Base-by-base conservation (phyloP, 805 yeast species). In the Metschnikowia drakensbergensis region DNA sequence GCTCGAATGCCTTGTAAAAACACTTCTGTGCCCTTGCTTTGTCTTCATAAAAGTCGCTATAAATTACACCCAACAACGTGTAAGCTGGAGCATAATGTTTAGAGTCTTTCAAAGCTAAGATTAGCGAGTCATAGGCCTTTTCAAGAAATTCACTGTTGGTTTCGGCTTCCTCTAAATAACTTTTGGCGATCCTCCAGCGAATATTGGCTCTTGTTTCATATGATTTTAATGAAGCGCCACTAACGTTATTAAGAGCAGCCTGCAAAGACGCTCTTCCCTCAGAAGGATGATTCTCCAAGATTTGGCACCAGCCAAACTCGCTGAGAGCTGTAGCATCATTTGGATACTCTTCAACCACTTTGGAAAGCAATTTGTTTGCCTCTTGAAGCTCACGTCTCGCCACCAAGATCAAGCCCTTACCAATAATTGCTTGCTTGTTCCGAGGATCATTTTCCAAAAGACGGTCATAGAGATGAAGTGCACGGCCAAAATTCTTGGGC, bases 1-100 rank as follows among this genome's bases (percentile, higher is more conserved):
- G 67, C 59, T 92, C 97, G 62, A 92, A 87, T 0, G 98, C 97
- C 59, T 84, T 88, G 62, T 84, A 82, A 63, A 84, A 92, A 64
- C 97, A 90, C 61, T 88, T 89, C 46, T 83, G 82, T 0, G 97
- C 96, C 42, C 94, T 77, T 0, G 69, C 68, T 27, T 66, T 61
- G 59, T 90, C 96, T 7, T 72, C 66, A 51, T 75, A 82, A 50
- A 76, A 69, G 1, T 77, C 75, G 3, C 77, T 66, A 58, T 88
- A 91, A n/a, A 88, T 72, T 43, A 76, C 64, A 25, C 99, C 99
- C 26, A 94, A 68, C 1, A 89, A 76, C 0, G 97, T 83, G 62
- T 83, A 94, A 0, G 96, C 80, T 1, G 95, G 83, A 0, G 97
- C 91, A 62, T 74, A 80, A 28, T 76, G 80, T 29, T 82, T 80